These are phyloP conservation scores for Trichophyton benhamiae DNA, from an alignment of 2,329 filamentous ascomycete genomes.

Conservation along the genomic window DNA sequence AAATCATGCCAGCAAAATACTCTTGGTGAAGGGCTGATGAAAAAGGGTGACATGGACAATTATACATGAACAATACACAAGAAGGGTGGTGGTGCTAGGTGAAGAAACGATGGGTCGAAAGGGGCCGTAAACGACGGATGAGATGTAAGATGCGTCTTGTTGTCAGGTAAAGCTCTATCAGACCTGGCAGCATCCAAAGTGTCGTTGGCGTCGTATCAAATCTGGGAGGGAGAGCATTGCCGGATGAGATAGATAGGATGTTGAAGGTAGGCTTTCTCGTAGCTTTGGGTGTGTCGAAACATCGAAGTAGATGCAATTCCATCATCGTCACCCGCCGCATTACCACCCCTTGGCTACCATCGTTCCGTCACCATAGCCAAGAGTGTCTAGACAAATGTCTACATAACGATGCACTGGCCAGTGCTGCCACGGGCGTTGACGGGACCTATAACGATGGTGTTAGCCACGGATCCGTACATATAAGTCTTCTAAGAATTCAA, in stretches of 20 bases:
- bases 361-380: not conserved
- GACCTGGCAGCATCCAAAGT: not conserved
- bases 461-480: not conserved
- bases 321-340: not conserved
- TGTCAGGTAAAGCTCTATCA: not conserved
- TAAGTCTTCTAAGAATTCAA: not conserved
- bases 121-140: not conserved
- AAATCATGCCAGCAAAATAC: not conserved
- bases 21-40: not conserved
- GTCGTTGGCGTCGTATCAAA: not conserved
- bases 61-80: not conserved
- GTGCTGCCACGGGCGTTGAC: constrained; percentile 9
- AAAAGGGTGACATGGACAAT: not conserved
- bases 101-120: not conserved
- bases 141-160: not conserved
- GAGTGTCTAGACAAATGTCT: constrained; percentile 8
- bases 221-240: not conserved
- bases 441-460: constrained; percentile 6
- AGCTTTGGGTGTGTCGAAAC: not conserved
- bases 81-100: not conserved
- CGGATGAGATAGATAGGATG: not conserved
- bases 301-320: not conserved
- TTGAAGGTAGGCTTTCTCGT: not conserved
- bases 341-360: not conserved
- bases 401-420: constrained; percentile 15